These are phyloP conservation scores for Puccinia coronata DNA, from an alignment of 1,284 basidiomycete genomes.

Conservation along the genomic window DNA sequence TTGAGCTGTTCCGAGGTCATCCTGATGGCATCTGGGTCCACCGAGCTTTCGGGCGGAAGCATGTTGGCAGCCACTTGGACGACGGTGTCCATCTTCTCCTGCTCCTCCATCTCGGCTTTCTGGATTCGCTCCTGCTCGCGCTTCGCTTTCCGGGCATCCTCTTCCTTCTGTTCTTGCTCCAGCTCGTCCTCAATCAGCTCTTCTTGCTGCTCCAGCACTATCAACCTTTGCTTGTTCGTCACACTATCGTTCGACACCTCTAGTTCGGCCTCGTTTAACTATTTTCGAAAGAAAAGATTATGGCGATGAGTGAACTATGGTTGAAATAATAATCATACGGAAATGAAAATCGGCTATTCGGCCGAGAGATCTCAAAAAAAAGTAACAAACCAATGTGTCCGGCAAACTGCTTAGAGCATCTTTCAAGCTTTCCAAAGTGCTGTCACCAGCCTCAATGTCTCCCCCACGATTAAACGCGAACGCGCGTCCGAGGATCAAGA, in stretches of 20 bases:
- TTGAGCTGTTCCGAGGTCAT: constrained; percentile 97
- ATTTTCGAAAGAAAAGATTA: not conserved
- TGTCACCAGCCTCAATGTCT: constrained; percentile 71
- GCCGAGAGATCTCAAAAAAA: too few relatives aligned
- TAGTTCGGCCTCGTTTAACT: constrained; percentile 95
- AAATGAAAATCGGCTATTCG: too few relatives aligned
- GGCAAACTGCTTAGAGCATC: constrained; percentile 88
- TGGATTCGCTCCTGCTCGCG: constrained; percentile 49
- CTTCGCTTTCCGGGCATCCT: constrained; percentile 54
- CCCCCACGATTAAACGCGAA: constrained; percentile 80
- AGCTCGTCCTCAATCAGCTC: constrained; percentile 99
- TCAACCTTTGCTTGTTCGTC: constrained; percentile 95
- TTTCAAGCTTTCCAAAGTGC: constrained; percentile 80
- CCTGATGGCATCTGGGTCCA: constrained; percentile 70
- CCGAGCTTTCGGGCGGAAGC: constrained; percentile 50
- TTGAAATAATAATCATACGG: too few relatives aligned
- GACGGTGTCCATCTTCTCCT: constrained; percentile 47
- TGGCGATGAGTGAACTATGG: too few relatives aligned
- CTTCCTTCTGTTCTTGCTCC: constrained; percentile 73
- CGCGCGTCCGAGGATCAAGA: constrained; percentile 86
- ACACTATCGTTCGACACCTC: constrained; percentile 90
- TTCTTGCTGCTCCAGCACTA: constrained; percentile 96
- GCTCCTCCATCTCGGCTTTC: constrained; percentile 48
- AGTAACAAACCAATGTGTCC: constrained; percentile 76
- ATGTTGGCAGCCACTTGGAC: constrained; percentile 51